Base-by-base conservation (phyloP, 768 basidiomycete species). In the Lentinula detonsa region DNA sequence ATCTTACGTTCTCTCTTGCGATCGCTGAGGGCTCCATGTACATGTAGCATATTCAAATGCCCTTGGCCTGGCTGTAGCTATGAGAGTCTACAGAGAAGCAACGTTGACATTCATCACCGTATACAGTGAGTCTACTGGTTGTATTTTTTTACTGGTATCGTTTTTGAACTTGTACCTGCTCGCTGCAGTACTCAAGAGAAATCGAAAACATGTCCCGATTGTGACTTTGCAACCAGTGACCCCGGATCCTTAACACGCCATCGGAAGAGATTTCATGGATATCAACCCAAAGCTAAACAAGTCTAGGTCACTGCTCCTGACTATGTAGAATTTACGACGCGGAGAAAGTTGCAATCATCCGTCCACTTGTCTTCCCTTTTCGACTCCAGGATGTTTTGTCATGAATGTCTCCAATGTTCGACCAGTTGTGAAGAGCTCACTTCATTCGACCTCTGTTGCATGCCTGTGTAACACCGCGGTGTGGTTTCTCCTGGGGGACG, bases 41-140 rank as follows among this genome's bases (percentile, higher is more conserved):
- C 37, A 11, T 37, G 33, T n/a, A 56, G 55, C 42, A 23, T 33
- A 16, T 56, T 43, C 21, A 56, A 56, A 33, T 56, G 55, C 28
- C 55, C 55, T 42, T 56, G 55, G 55, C 55, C 55, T 10, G 23
- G 40, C 11, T 56, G 55, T 43, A 43, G 37, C 11, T 56, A 56
- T 33, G 55, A 56, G 10, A 56, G 55, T 39, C 15, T 56, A n/a
- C 55, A 56, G 15, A 56, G 40, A 43, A 56, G 55, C 23, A 56
- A 56, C 16, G 23, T 43, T 11, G 55, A 56, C 13, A 56, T 23
- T 5, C 55, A 56, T 56, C 28, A 56, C 31, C 39, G 55, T 28
- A 56, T 43, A 23, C 55, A 56, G 55, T 43, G 16, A 37, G 55
- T 56, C 7, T 11, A 37, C 21, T 2, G n/a, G 1, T 15, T 45